phyloP scores from a whole-genome alignment of 345 rosid genomes.

The Eucalyptus sideroxylon region DNA sequence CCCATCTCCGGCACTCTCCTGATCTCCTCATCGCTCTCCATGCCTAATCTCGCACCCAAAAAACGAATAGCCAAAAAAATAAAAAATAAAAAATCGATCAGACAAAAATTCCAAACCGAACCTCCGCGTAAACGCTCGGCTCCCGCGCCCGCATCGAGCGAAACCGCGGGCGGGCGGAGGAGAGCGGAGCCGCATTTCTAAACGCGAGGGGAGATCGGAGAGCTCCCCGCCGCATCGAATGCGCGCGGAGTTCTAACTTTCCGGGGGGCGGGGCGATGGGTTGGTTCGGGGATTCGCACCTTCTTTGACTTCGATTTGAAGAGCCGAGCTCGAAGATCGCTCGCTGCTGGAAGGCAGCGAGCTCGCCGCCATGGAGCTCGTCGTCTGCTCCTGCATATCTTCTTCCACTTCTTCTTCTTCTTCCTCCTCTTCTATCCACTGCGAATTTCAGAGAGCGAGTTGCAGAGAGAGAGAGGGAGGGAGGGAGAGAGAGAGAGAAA shows the following conservation, averaged over 20 bases:
- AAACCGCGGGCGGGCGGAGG: background rate
- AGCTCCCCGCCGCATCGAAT: background rate
- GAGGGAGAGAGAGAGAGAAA: background rate
- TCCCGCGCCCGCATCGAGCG: background rate
- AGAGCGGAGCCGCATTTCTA: background rate
- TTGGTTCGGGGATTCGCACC: conserved; percentile 12
- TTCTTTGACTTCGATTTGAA: conserved; percentile 76
- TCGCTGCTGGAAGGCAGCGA: conserved; percentile 93
- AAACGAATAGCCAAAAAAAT: background rate
- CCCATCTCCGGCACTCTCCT: conserved; percentile 89
- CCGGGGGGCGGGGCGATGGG: background rate
- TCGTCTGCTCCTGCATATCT: conserved; percentile 75
- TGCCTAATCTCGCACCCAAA: conserved; percentile 15
- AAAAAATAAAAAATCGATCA: background rate
- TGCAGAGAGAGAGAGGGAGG: background rate
- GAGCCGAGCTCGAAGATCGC: conserved; percentile 94
- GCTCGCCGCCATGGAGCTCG: conserved; percentile 73
- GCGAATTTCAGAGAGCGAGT: background rate
- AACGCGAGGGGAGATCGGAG: background rate
- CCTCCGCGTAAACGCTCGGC: background rate
- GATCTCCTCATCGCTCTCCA: conserved; percentile 98
- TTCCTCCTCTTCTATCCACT: background rate
- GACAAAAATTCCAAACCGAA: background rate
- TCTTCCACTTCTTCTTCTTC: background rate
- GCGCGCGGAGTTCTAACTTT: background rate